Base-by-base conservation (phyloP, 441 rosid genomes). In the Populus hybrid region DNA sequence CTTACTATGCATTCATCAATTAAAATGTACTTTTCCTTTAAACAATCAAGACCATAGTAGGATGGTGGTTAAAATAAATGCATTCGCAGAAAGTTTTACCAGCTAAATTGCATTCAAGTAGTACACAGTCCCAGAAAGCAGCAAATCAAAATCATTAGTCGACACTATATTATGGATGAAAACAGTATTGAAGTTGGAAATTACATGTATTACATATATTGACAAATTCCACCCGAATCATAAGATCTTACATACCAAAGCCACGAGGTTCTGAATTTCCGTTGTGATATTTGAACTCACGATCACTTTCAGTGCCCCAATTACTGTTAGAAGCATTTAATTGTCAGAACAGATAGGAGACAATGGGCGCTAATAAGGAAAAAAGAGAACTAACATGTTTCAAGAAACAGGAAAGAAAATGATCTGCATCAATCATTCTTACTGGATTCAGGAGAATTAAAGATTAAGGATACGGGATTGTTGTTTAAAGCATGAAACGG, bases 201-300 rank as follows among this genome's bases (percentile, higher is more conserved):
- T 74, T 38, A 38, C 24, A 66, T 23, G 40, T 10, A 74, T 24
- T 6, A 69, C 7, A 53, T 16, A 53, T 32, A 76, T 24, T 5
- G 42, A 24, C 5, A 40, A 11, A 40, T 36, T 18, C 35, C 73
- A 73, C 11, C 59, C 59, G 3, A 30, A 4, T 9, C 7, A 67
- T 40, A 68, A 78, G 70, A 69, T 50, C 59, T 63, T 64, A 68
- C 84, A 71, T 90, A 93, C 98, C 99, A 79, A 93, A 93, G 79
- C 99, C 98, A 75, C 89, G 87, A 85, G 97, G 99, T 50, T 95
- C 98, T 8, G 97, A 86, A 84, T 95, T 93, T 79, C 99, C 98
- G 83, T 84, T 91, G 85, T 95, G 98, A 83, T 95, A 95, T 85
- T 89, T 90, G 84, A 95, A 93, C 36, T 88, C 96, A 9, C 92